A percentile compares a stretch with the other conserved stretches of the same genome.
Conservation (phyloP, 108 stramenopile species). For the Mayamaea pseudoterrestris region DNA sequence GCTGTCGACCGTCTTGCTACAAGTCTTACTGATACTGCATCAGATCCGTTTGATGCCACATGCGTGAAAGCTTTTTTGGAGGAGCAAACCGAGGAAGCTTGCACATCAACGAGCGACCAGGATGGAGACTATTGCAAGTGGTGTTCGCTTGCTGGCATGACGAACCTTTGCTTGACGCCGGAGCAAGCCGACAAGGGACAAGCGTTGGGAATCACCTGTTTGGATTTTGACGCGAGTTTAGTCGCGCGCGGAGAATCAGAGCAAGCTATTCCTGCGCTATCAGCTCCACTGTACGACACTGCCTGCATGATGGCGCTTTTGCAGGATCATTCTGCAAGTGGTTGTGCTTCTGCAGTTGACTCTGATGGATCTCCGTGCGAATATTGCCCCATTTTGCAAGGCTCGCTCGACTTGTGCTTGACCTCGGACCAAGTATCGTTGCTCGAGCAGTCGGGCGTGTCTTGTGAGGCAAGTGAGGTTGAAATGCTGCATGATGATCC, state of each 20-base stretch:
- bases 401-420: conserved; percentile 1
- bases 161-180: conserved; percentile 16
- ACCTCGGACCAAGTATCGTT: conserved; percentile 12
- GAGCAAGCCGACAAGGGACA: conserved; percentile 22
- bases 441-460: conserved; percentile 12
- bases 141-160: conserved; percentile 4
- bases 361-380: conserved; percentile 23
- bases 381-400: conserved; percentile 13
- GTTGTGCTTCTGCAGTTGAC: conserved; percentile 23
- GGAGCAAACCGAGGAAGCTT: conserved; percentile 1
- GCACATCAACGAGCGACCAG: conserved; percentile 9
- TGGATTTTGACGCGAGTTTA: background rate
- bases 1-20: too few relatives aligned
- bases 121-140: conserved; percentile 20
- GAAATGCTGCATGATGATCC: background rate
- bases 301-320: conserved; percentile 16
- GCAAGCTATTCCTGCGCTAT: too few relatives aligned
- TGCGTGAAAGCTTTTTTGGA: conserved; percentile 7
- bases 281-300: conserved; percentile 17
- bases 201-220: conserved; percentile 16
- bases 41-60: conserved; percentile 7
- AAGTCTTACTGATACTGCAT: background rate
- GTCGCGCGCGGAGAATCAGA: background rate
- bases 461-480: conserved; percentile 4
- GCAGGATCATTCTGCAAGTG: conserved; percentile 4